These are phyloP conservation scores for Coemansia aciculifera DNA, from an alignment of 192 early-diverging fungal genomes.

Conservation along the genomic window DNA sequence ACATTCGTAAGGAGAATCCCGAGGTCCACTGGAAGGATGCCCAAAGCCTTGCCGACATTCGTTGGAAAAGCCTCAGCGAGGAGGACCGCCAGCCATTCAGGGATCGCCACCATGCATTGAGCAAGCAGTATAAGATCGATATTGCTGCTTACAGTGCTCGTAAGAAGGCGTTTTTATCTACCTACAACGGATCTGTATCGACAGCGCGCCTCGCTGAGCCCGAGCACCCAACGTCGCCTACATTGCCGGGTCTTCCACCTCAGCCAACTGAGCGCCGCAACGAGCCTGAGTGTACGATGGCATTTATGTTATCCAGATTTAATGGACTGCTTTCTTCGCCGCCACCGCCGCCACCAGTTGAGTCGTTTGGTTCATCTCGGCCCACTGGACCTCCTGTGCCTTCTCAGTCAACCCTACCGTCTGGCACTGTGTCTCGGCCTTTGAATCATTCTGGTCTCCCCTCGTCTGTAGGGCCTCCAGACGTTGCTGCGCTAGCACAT, in stretches of 20 bases:
- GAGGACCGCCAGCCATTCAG: background rate
- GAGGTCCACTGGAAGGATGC: background rate
- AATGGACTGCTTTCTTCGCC: background rate
- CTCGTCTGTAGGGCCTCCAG: background rate
- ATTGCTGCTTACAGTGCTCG: conserved; percentile 1
- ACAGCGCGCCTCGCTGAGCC: too few species aligned
- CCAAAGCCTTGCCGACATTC: background rate
- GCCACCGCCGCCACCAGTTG: background rate
- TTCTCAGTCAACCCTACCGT: background rate
- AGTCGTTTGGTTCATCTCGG: background rate
- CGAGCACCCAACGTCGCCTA: background rate
- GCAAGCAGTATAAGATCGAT: background rate
- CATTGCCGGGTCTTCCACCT: background rate
- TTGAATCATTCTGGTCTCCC: too few species aligned
- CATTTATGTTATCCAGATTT: background rate
- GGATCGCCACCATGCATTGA: background rate
- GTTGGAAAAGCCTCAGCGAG: background rate
- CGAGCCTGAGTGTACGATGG: background rate
- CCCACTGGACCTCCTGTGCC: background rate
- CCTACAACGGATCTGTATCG: too few species aligned
- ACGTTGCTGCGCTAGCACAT: background rate
- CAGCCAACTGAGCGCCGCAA: background rate
- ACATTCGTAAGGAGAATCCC: background rate
- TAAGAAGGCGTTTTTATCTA: too few species aligned
- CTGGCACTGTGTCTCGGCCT: background rate